Conservation (phyloP, 2,329 filamentous ascomycete species). For the Dothideomycetes sp. region DNA sequence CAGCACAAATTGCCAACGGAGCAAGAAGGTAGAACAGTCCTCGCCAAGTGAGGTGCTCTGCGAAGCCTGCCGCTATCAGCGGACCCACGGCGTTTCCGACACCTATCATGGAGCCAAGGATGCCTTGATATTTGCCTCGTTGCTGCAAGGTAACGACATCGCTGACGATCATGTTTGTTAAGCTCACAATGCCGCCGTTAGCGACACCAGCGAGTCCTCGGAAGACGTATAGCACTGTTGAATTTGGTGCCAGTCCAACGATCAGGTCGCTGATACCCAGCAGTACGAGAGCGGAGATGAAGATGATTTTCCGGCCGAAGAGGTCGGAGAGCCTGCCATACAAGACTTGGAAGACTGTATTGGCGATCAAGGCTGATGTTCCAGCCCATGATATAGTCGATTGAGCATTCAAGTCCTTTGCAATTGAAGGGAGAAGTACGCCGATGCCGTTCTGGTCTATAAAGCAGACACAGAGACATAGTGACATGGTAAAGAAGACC, state of each 20-base stretch:
- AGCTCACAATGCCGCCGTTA: conserved; percentile 16
- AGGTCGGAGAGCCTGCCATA: conserved; percentile 38
- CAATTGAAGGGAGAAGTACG: conserved; percentile 26
- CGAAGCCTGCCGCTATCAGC: conserved; percentile 41
- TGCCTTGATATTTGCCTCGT: conserved; percentile 10
- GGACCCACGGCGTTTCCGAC: conserved; percentile 45
- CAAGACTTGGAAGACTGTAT: conserved; percentile 53
- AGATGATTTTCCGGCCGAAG: conserved; percentile 42
- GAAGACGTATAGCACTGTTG: conserved; percentile 25
- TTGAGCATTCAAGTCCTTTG: conserved; percentile 25
- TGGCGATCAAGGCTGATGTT: conserved; percentile 43
- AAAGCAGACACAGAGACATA: conserved; percentile 43
- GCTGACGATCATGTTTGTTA: conserved; percentile 19
- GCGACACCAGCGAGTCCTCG: conserved; percentile 15
- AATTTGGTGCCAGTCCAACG: conserved; percentile 40
- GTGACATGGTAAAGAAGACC: conserved; percentile 42
- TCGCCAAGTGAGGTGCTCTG: conserved; percentile 15
- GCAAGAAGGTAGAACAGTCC: conserved; percentile 33
- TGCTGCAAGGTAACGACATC: conserved; percentile 16
- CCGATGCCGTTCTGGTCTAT: conserved; percentile 48
- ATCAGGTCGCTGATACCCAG: conserved; percentile 47
- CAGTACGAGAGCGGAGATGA: conserved; percentile 41
- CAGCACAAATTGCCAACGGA: conserved; percentile 30
- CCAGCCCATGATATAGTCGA: conserved; percentile 47
- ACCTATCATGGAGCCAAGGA: conserved; percentile 25